A percentile compares a stretch with the other conserved stretches of the same genome.
These are phyloP conservation scores for Euptelea pleiosperma DNA, from an alignment of 164 flowering plant genomes.

Conservation along the genomic window DNA sequence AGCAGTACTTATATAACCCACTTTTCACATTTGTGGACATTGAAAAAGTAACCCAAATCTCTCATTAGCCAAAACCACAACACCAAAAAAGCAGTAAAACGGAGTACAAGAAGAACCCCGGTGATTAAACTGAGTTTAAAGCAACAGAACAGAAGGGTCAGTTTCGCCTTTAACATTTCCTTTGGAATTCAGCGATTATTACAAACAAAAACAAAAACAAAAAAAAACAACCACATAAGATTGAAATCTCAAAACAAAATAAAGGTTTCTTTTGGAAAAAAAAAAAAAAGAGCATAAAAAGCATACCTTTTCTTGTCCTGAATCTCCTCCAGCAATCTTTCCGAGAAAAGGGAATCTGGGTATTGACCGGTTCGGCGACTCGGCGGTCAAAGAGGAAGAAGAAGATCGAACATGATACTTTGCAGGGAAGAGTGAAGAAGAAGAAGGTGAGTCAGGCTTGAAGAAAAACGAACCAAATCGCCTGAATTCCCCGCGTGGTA, in stretches of 20 bases:
- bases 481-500: conserved; percentile 14
- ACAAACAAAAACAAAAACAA: too few relatives aligned
- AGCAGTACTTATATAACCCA: too few relatives aligned
- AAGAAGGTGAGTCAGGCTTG: conserved; percentile 23
- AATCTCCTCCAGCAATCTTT: conserved; percentile 16
- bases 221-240: too few relatives aligned
- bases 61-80: not conserved
- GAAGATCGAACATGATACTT: not conserved
- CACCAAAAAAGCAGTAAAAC: too few relatives aligned
- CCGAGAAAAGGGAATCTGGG: conserved; percentile 19
- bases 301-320: conserved; percentile 35
- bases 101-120: too few relatives aligned
- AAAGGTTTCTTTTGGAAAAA: too few relatives aligned
- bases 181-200: not conserved
- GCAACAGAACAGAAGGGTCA: too few relatives aligned
- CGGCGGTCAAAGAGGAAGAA: conserved; percentile 14
- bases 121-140: too few relatives aligned
- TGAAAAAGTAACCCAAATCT: not conserved
- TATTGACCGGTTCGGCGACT: conserved; percentile 19
- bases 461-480: conserved; percentile 32
- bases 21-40: too few relatives aligned
- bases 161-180: too few relatives aligned
- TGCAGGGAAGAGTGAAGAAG: conserved; percentile 4
- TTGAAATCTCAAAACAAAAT: too few relatives aligned
- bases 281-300: not conserved